Conservation (phyloP, 805 yeast genomes). For the Cyberlindnera misumaiensis region DNA sequence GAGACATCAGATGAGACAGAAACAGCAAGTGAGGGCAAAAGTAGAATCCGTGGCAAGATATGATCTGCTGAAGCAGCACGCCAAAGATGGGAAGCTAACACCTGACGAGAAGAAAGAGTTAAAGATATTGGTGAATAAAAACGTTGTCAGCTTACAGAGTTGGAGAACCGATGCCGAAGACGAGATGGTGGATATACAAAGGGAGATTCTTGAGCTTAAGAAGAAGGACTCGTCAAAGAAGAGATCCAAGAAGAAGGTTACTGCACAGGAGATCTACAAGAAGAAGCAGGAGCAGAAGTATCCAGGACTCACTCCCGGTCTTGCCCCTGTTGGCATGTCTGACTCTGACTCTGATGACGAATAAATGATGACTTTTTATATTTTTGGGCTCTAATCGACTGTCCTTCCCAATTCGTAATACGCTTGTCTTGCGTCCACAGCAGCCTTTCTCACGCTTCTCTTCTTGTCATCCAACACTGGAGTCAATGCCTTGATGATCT, state of each 20-base stretch:
- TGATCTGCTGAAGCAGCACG: slow-evolving; percentile 28
- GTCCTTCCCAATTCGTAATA: slow-evolving; percentile 50
- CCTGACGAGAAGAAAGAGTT: slow-evolving; percentile 28
- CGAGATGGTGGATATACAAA: slow-evolving; percentile 38
- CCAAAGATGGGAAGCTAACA: slow-evolving; percentile 25
- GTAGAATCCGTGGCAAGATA: slow-evolving; percentile 28
- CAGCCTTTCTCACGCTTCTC: slow-evolving; percentile 67
- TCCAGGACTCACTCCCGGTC: slow-evolving; percentile 76
- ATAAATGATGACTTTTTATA: not conserved
- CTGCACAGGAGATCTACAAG: slow-evolving; percentile 27
- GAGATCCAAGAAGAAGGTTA: slow-evolving; percentile 18
- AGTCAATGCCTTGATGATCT: slow-evolving; percentile 39
- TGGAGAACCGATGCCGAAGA: slow-evolving; percentile 35
- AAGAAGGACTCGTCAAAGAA: slow-evolving; percentile 25
- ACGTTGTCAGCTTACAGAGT: slow-evolving; percentile 31
- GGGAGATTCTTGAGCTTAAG: slow-evolving; percentile 37
- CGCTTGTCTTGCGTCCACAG: slow-evolving; percentile 74
- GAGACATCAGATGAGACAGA: slow-evolving; percentile 20
- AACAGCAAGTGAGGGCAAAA: slow-evolving; percentile 16
- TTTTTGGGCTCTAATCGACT: slow-evolving; percentile 21
- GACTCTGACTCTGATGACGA: slow-evolving; percentile 38
- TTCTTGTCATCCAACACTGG: slow-evolving; percentile 63
- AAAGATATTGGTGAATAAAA: slow-evolving; percentile 29
- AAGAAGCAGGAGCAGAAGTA: slow-evolving; percentile 25
- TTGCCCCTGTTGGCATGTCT: slow-evolving; percentile 71